Base-by-base conservation (phyloP, 306 rosid genomes). In the Erythrophleum fordii region DNA sequence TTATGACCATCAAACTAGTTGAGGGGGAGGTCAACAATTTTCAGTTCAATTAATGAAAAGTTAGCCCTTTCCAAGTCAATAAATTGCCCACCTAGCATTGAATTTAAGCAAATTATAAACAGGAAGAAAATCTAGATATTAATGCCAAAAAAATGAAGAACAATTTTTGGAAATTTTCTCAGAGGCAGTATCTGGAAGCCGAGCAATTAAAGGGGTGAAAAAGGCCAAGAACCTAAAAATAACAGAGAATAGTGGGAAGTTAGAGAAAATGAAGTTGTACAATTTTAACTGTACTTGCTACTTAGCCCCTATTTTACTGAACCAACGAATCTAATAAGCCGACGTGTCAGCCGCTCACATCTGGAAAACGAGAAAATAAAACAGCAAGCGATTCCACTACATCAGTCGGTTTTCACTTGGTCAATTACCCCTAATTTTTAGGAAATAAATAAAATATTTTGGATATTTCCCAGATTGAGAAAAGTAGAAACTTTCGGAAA, bases 361-460 rank as follows among this genome's bases (percentile, higher is more conserved):
- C 65, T 44, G 49, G 55, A 69, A 75, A 73, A 22, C 44, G 52
- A 73, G 59, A 72, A 59, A 78, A 72, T 73, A 23, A 72, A 23
- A 42, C 56, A 12, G 73, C 73, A 12, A 69, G 22, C 37, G 6
- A 44, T 44, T 20, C 45, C 48, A 12, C 53, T 68, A 79, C 86
- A 82, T 48, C 25, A 79, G 76, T 84, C 87, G 71, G 89, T 87
- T 87, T 51, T 83, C 93, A 80, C 88, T 79, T 82, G 91, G 93
- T 86, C 92, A 90, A 90, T 89, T 53, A 11, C 77, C 86, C 91
- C 90, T 76, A 25, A 31, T 80, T 58, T 80, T 31, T 22, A 37
- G 92, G 86, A 84, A 75, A 37, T 70, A 49, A 6, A 77, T 60
- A 48, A 16, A 78, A 28, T 81, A 49, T 80, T 79, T 49, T 42